Evolutionary conservation across 805 yeast species (phyloP).

Genomic region (Ogataea haglerorum): DNA sequence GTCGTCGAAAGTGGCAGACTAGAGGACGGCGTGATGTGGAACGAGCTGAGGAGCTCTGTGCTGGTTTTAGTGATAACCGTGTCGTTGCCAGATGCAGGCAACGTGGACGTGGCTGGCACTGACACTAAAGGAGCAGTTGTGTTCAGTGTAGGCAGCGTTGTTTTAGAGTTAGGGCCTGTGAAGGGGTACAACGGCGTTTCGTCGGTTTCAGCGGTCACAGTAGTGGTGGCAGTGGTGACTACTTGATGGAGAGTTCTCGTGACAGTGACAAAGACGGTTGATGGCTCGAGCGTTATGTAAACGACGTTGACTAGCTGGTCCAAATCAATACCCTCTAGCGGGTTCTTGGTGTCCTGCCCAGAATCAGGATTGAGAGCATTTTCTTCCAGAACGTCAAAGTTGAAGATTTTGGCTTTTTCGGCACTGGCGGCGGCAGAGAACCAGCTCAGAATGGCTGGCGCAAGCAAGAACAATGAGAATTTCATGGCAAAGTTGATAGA

Average conservation of each 20-base stretch:
- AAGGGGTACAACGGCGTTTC: slow-evolving; percentile 5
- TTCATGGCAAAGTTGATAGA: slow-evolving; percentile 6
- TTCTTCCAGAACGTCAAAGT: slow-evolving; percentile 19
- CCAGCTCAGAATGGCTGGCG: slow-evolving; percentile 6
- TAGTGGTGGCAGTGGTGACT: slow-evolving; percentile 13
- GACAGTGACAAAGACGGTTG: slow-evolving; percentile 25
- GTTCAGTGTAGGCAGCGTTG: not conserved
- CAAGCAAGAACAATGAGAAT: slow-evolving; percentile 1
- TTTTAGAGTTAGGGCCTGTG: no score
- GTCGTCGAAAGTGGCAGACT: not conserved
- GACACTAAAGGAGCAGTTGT: not conserved
- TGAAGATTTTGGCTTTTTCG: slow-evolving; percentile 19
- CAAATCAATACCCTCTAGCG: slow-evolving; percentile 16
- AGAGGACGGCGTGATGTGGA: not conserved
- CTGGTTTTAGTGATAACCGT: not conserved
- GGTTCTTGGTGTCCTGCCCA: slow-evolving; percentile 9
- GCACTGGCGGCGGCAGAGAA: slow-evolving; percentile 8
- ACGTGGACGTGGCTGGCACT: not conserved
- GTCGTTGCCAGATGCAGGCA: not conserved
- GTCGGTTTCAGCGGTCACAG: slow-evolving; percentile 7
- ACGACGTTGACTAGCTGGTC: slow-evolving; percentile 24
- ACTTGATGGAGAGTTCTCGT: slow-evolving; percentile 22
- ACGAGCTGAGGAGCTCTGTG: not conserved
- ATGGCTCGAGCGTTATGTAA: slow-evolving; percentile 26
- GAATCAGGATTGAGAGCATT: slow-evolving; percentile 7